phyloP scores from a whole-genome alignment of 495 filamentous ascomycete species.

The Podospora pseudocomata region DNA sequence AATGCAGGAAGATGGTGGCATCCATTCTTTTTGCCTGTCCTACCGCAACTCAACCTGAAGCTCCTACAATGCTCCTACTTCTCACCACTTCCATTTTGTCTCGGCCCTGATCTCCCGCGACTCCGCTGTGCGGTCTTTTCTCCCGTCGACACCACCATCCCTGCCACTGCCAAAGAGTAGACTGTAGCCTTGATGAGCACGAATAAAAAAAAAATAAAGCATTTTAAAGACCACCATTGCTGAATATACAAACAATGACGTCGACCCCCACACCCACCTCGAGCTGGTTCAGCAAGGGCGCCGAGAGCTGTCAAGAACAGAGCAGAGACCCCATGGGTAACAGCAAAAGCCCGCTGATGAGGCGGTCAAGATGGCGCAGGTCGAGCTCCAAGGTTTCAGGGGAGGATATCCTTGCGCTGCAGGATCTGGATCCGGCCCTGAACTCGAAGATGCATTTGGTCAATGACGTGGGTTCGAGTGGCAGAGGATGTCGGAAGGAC shows the following conservation, averaged over 20 bases:
- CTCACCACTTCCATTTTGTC: not conserved
- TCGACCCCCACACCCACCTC: not conserved
- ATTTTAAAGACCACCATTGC: no score
- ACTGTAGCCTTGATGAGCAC: no score
- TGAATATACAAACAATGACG: not conserved
- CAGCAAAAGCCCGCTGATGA: not conserved
- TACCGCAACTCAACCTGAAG: not conserved
- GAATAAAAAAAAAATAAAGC: no score
- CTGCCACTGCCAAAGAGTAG: no score
- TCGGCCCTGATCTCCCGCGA: no score
- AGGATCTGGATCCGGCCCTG: slow-evolving; percentile 59
- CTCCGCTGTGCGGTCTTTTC: no score
- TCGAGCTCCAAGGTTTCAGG: not conserved
- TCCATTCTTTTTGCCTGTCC: not conserved
- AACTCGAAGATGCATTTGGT: slow-evolving; percentile 25
- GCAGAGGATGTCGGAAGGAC: slow-evolving; percentile 38
- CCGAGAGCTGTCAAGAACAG: not conserved
- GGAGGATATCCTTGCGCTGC: slow-evolving; percentile 49
- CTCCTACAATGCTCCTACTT: not conserved
- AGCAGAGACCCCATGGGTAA: not conserved
- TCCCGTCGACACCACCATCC: no score
- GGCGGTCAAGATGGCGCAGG: not conserved
- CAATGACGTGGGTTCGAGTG: not conserved
- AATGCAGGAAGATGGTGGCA: not conserved
- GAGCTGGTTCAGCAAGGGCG: not conserved